Evolutionary conservation across 108 stramenopile genomes (phyloP).

Genomic region (Craspedostauros australis): DNA sequence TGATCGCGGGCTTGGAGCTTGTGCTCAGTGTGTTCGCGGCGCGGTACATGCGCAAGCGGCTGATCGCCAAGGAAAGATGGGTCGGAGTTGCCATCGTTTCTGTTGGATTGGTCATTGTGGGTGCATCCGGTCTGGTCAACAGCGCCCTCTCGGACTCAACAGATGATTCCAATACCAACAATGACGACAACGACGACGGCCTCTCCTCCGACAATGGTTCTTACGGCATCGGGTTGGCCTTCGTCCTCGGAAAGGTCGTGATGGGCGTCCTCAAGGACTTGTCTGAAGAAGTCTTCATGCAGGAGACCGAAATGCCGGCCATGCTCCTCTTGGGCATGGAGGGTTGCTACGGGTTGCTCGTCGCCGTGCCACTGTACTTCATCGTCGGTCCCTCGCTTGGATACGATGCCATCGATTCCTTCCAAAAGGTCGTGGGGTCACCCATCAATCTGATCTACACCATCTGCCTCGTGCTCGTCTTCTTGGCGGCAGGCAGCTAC

Average conservation of each 20-base stretch:
- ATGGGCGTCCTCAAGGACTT: slow-evolving; percentile 34
- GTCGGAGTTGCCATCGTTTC: slow-evolving; percentile 20
- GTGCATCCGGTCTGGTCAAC: slow-evolving; percentile 4
- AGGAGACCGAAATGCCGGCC: slow-evolving; percentile 34
- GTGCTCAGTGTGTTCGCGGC: slow-evolving; percentile 28
- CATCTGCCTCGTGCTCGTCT: slow-evolving; percentile 5
- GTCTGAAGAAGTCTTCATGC: slow-evolving; percentile 42
- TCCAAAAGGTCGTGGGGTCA: not conserved
- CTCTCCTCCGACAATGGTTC: not conserved
- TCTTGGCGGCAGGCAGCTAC: slow-evolving; percentile 31
- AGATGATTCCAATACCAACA: slow-evolving; percentile 1
- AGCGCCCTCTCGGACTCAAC: not conserved
- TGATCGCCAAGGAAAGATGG: slow-evolving; percentile 23
- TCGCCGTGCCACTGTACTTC: slow-evolving; percentile 21
- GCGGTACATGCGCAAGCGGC: slow-evolving; percentile 17
- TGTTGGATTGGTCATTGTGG: slow-evolving; percentile 24
- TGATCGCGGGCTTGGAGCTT: slow-evolving; percentile 40
- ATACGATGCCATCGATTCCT: not conserved
- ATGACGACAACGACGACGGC: slow-evolving; percentile 4
- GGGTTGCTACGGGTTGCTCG: slow-evolving; percentile 25
- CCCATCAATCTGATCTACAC: slow-evolving; percentile 1
- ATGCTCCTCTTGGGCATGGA: slow-evolving; percentile 35
- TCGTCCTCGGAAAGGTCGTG: slow-evolving; percentile 26
- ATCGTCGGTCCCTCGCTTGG: slow-evolving; percentile 5
- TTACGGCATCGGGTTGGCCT: slow-evolving; percentile 21